A percentile compares a stretch with the other conserved stretches of the same genome.
These are phyloP conservation scores for Hypoxylon cercidicola DNA, from an alignment of 495 filamentous ascomycete species.

Conservation along the genomic window DNA sequence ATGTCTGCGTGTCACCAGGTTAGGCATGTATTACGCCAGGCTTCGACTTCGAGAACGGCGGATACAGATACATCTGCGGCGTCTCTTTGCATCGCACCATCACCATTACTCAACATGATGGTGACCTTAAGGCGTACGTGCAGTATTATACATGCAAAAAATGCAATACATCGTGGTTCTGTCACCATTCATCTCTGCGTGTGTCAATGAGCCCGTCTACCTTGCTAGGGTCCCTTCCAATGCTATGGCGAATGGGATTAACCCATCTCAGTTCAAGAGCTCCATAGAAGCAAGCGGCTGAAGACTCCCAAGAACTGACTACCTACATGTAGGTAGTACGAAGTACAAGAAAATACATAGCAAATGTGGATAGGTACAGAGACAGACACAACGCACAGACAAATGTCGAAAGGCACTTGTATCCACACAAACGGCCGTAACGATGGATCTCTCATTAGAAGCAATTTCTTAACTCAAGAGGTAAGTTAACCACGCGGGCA, in stretches of 20 bases:
- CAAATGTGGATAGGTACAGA: constrained; percentile 7
- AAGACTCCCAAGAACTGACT: constrained; percentile 10
- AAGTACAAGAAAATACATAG: constrained; percentile 12
- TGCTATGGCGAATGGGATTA: constrained; percentile 29
- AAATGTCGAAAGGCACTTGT: neutral
- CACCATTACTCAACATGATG: constrained; percentile 22
- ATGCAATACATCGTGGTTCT: neutral
- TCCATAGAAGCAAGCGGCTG: constrained; percentile 10
- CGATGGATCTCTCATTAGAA: constrained; percentile 14
- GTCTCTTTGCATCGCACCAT: neutral
- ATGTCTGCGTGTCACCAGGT: neutral
- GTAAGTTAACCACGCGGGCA: neutral
- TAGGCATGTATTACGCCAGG: neutral
- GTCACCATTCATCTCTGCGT: constrained; percentile 22
- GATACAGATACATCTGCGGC: constrained; percentile 22
- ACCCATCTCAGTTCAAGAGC: constrained; percentile 14
- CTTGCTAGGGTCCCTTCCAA: constrained; percentile 31
- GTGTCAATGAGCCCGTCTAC: constrained; percentile 23
- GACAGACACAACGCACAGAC: neutral
- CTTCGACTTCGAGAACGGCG: neutral
- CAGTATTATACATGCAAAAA: constrained; percentile 21
- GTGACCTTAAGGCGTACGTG: constrained; percentile 22
- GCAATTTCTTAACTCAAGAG: constrained; percentile 12
- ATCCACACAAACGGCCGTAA: constrained; percentile 31
- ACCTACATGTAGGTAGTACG: neutral